phyloP scores from a whole-genome alignment of 805 yeast species.

The Yamadazyma akitaensis region DNA sequence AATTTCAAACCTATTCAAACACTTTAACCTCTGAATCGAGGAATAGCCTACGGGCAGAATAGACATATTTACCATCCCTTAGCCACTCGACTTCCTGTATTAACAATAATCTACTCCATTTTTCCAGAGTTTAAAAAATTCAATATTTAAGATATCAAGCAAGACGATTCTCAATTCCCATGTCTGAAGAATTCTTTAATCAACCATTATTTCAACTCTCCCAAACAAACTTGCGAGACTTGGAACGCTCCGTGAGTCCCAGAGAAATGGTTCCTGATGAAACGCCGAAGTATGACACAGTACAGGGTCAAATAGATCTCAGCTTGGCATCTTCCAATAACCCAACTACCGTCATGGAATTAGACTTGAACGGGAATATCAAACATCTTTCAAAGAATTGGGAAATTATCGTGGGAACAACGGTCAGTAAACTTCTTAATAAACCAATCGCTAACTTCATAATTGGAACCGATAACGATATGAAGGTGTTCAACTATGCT shows the following conservation, averaged over 20 bases:
- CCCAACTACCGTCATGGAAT: constrained; percentile 78
- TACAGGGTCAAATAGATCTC: constrained; percentile 51
- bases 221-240: constrained; percentile 16
- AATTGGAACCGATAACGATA: constrained; percentile 60
- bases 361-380: constrained; percentile 77
- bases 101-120: too few relatives aligned
- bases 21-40: background rate
- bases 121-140: background rate
- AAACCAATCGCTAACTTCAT: constrained; percentile 62
- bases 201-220: constrained; percentile 17
- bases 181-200: constrained; percentile 13
- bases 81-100: background rate
- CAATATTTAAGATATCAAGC: background rate
- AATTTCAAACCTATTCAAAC: background rate
- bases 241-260: constrained; percentile 35
- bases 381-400: constrained; percentile 72
- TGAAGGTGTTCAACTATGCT: constrained; percentile 65
- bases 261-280: constrained; percentile 20
- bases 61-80: background rate
- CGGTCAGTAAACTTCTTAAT: constrained; percentile 48
- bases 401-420: constrained; percentile 74
- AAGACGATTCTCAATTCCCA: background rate
- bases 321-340: constrained; percentile 63
- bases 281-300: constrained; percentile 9
- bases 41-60: background rate